phyloP scores from a whole-genome alignment of 2,329 filamentous ascomycete species.

The Pezicula rhizophila region DNA sequence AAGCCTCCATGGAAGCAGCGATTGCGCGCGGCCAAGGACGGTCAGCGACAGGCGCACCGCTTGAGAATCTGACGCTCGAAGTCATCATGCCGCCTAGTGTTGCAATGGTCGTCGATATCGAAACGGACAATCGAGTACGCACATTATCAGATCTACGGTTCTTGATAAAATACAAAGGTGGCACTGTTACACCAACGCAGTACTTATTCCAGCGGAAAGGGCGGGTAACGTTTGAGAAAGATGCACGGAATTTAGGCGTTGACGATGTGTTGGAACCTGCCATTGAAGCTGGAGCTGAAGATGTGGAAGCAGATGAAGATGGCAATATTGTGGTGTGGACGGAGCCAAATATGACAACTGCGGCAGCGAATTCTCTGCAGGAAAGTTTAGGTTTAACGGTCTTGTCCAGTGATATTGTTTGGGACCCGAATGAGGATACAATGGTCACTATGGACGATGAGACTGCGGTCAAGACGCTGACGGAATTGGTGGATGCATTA shows the following conservation, averaged over 20 bases:
- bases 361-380: conserved; percentile 58
- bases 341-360: conserved; percentile 57
- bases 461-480: conserved; percentile 49
- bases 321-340: conserved; percentile 67
- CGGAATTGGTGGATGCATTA: conserved; percentile 51
- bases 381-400: conserved; percentile 60
- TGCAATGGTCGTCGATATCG: conserved; percentile 76
- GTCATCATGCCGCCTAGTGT: conserved; percentile 71
- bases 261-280: conserved; percentile 75
- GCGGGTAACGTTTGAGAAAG: conserved; percentile 61
- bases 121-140: conserved; percentile 75
- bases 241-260: conserved; percentile 40
- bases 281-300: conserved; percentile 77
- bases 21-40: conserved; percentile 85
- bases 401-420: conserved; percentile 73
- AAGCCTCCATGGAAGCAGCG: conserved; percentile 75
- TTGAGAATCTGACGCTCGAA: conserved; percentile 77
- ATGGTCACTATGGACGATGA: conserved; percentile 56
- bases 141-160: conserved; percentile 67
- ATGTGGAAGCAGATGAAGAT: conserved; percentile 62
- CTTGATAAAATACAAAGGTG: conserved; percentile 66
- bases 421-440: conserved; percentile 77
- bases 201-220: conserved; percentile 85
- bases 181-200: conserved; percentile 63
- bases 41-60: conserved; percentile 63